A percentile compares a stretch with the other conserved stretches of the same genome.
phyloP scores from a whole-genome alignment of 2,329 filamentous ascomycete species.

The Taxawa tesnikishii region DNA sequence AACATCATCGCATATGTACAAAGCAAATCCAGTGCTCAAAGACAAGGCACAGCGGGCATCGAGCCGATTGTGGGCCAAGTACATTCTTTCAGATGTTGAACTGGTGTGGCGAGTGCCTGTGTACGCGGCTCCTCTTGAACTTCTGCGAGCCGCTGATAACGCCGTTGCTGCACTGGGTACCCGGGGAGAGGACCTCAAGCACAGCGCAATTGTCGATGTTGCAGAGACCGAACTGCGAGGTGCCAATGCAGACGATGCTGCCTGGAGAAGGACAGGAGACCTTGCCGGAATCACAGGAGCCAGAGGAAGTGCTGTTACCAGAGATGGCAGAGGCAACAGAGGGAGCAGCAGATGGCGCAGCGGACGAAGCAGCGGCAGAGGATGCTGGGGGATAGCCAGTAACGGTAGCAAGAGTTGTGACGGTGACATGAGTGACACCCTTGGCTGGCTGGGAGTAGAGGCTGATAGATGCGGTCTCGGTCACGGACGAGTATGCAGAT shows the following conservation, averaged over 20 bases:
- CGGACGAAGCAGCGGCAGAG: slow-evolving; percentile 1
- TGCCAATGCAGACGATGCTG: slow-evolving; percentile 30
- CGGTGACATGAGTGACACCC: slow-evolving; percentile 2
- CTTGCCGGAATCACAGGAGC: slow-evolving; percentile 11
- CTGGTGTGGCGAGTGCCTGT: slow-evolving; percentile 6
- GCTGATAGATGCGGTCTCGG: slow-evolving; percentile 1
- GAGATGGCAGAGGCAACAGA: slow-evolving; percentile 1
- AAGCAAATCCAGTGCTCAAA: no score
- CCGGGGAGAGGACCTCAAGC: slow-evolving; percentile 25
- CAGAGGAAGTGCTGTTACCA: slow-evolving; percentile 5
- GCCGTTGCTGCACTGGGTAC: slow-evolving; percentile 28
- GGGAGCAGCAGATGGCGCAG: slow-evolving; percentile 1
- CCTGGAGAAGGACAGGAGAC: slow-evolving; percentile 28
- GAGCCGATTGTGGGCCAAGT: no score
- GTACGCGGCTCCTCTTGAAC: slow-evolving; percentile 9
- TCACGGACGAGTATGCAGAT: slow-evolving; percentile 3
- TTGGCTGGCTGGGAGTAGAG: slow-evolving; percentile 4
- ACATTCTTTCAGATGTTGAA: slow-evolving; percentile 5
- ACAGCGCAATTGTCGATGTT: slow-evolving; percentile 27
- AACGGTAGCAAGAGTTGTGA: slow-evolving; percentile 4
- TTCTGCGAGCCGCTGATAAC: slow-evolving; percentile 13
- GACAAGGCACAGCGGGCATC: no score
- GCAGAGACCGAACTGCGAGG: slow-evolving; percentile 30
- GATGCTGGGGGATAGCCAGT: slow-evolving; percentile 5
- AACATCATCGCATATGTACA: no score